Base-by-base conservation (phyloP, 202 grass and related monocot species). In the Hordeum pubiflorum region DNA sequence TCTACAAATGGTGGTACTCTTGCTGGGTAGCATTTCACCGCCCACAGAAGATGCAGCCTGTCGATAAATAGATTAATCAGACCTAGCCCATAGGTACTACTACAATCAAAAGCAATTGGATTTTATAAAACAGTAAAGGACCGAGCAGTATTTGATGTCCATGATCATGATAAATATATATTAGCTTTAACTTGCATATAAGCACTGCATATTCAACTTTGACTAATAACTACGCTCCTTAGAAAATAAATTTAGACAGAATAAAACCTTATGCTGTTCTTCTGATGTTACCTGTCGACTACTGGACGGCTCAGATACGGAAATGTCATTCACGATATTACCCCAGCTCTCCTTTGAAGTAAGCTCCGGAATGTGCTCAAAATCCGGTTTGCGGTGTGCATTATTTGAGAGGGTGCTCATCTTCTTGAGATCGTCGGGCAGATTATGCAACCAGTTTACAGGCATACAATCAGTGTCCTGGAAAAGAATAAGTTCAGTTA, bases 401-500 rank as follows among this genome's bases (percentile, higher is more conserved):
- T 86, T 83, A 78, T 83, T 86, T 38, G 54, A 29, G 63, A 80
- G 21, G 72, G 22, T 79, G 36, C 10, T 65, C 73, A 71, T 79
- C 33, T 63, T 86, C 84, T 63, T 82, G 72, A 82, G 76, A 57
- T 85, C 32, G 1, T 85, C 82, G 63, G 87, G 84, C 59, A 78
- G 69, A 80, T 87, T 89, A 69, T 80, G 70, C 63, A 2, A 76
- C 75, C 74, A 84, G 81, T 83, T 84, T 55, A 86, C 36, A 74
- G 91, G 87, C 91, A 93, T 93, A 58, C 91, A 88, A 78, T 93
- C 87, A 83, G 83, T 90, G 77, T 93, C 91, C 91, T 93, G 79
- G 75, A 83, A 93, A 84, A 59, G 26, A 63, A 72, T 7, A 73
- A 43, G 54, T 69, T 79, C 41, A 75, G 31, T 76, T 83, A 76